Evolutionary conservation across 2,329 filamentous ascomycete species (phyloP), one percentile per base, ranked within the genome.

Genomic region (Penicillium sp.): DNA sequence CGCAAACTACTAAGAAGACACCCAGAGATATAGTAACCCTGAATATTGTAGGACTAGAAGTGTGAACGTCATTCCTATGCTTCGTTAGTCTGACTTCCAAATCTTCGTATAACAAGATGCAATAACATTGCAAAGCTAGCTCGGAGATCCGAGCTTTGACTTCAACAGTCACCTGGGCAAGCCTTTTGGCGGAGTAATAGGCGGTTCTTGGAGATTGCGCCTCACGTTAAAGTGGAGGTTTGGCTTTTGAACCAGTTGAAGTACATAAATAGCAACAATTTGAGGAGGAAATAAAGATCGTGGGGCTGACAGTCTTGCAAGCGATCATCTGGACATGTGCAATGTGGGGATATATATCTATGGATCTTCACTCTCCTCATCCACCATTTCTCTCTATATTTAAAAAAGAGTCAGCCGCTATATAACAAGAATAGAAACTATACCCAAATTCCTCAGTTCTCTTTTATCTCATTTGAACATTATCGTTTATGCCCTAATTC

Each of bases 301-400:
- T 39, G 40, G 50, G 41, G 34, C 19, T 31, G 27, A 3, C 7
- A 13, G 34, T 46, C 23, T 53, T 29, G n/a, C 23, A 47, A 9
- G n/a, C 4, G 43, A 39, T 48, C 23, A 39, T 25, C 16, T 29
- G 36, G 13, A 41, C 23, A 25, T n/a, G 2, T 11, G 27, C 23
- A 39, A 40, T 25, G 27, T 41, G 51, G 51, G 34, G 51, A 49
- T 54, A 54, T 49, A 54, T 49, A 54, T 54, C 19, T 25, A 23
- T 34, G 5, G n/a, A 25, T 27, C 33, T 38, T 53, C 11, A 47
- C 13, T 3, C n/a, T 16, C 8, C 9, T 34, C 29, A 33, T 16
- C 19, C 11, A 16, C 23, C 9, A 31, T n/a, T 51, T 23, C 1
- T n/a, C 19, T n/a, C 2, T 10, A 41, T 11, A 23, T 9, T 31